Percentiles rank a stretch among this genome's conserved stretches.
These are phyloP conservation scores for Zasmidium angulare DNA, from an alignment of 2,329 filamentous ascomycete species.

Conservation along the genomic window DNA sequence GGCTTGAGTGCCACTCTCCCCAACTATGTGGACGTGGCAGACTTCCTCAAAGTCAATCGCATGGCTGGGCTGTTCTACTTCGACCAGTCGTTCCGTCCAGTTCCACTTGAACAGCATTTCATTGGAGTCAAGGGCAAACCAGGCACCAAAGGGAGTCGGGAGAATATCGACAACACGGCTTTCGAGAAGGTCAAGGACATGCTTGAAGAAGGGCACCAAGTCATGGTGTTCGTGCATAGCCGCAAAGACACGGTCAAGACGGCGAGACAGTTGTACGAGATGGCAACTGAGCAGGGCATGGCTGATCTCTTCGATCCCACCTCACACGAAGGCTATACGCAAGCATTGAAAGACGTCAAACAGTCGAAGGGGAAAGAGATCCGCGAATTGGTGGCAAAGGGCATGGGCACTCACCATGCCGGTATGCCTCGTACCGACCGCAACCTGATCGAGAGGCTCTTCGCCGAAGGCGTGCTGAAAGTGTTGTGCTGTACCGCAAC, in stretches of 20 bases:
- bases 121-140: conserved; percentile 92
- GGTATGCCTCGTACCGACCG: conserved; percentile 93
- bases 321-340: conserved; percentile 74
- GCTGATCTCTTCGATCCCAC: conserved; percentile 80
- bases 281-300: conserved; percentile 77
- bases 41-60: conserved; percentile 95
- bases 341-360: conserved; percentile 80
- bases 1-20: conserved; percentile 93
- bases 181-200: conserved; percentile 96
- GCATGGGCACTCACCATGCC: conserved; percentile 92
- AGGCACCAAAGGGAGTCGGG: conserved; percentile 74
- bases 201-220: conserved; percentile 86
- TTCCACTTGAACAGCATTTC: conserved; percentile 95
- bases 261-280: conserved; percentile 80
- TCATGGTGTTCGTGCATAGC: conserved; percentile 99
- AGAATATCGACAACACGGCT: conserved; percentile 82
- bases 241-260: conserved; percentile 90
- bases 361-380: conserved; percentile 82
- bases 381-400: conserved; percentile 83
- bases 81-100: conserved; percentile 90
- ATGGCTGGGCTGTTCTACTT: conserved; percentile 95
- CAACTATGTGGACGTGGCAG: conserved; percentile 94
- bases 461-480: conserved; percentile 87
- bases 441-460: conserved; percentile 92
- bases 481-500: conserved; percentile 98